phyloP scores from a whole-genome alignment of 2,329 filamentous ascomycete species.

The Cladosporium oxysporum region DNA sequence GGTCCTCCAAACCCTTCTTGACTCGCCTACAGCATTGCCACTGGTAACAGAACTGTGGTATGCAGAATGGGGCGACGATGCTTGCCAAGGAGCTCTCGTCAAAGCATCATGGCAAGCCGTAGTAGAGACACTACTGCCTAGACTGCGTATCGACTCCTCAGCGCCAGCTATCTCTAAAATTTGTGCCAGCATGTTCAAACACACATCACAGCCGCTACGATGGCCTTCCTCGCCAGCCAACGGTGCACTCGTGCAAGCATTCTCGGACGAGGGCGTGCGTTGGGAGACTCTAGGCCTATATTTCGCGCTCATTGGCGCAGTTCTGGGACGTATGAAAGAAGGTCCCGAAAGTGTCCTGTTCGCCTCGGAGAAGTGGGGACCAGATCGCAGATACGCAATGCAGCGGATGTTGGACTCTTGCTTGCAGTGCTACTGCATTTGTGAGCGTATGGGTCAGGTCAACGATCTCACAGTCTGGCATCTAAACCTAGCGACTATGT shows the following conservation, averaged over 20 bases:
- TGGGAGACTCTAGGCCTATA: slow-evolving; percentile 8
- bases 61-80: not conserved
- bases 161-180: not conserved
- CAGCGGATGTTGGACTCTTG: not conserved
- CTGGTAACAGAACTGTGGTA: not conserved
- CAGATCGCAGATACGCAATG: not conserved
- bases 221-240: not conserved
- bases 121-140: not conserved
- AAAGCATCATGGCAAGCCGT: not conserved
- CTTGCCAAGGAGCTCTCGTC: not conserved
- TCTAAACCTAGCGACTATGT: not conserved
- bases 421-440: slow-evolving; percentile 1
- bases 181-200: not conserved
- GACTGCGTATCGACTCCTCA: not conserved
- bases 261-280: not conserved
- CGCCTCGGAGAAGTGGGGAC: not conserved
- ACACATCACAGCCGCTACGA: slow-evolving; percentile 1
- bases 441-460: slow-evolving; percentile 5
- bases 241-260: not conserved
- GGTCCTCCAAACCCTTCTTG: not conserved
- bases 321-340: not conserved
- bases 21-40: not conserved
- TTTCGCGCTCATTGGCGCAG: not conserved
- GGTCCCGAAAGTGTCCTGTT: not conserved
- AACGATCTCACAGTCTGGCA: slow-evolving; percentile 20